Evolutionary conservation across 371 early-diverging fungal species (phyloP).

Genomic region (Actinomortierella ambigua): DNA sequence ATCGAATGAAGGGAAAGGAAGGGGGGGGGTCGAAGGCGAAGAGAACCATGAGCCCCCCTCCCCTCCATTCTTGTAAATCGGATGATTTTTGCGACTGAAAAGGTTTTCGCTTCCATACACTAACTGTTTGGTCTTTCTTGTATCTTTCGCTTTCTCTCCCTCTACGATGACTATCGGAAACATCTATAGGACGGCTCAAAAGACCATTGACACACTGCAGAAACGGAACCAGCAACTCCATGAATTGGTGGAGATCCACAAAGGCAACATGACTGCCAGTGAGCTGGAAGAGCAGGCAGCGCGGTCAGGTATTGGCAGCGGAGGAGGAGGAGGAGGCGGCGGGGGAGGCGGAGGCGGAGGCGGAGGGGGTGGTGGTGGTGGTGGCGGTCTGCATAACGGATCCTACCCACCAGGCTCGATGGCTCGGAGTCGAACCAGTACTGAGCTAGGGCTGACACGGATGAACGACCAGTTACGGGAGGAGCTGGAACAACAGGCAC

Average conservation of each 20-base stretch:
- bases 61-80: not conserved
- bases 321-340: no score
- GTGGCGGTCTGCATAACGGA: conserved; percentile 6
- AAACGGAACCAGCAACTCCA: conserved; percentile 21
- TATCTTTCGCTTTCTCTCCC: no score
- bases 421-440: conserved; percentile 1
- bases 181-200: conserved; percentile 15
- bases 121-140: not conserved
- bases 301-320: no score
- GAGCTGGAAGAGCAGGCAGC: not conserved
- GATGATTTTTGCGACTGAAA: not conserved
- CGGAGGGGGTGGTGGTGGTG: no score
- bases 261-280: conserved; percentile 1
- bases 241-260: conserved; percentile 14
- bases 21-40: no score
- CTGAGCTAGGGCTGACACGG: conserved; percentile 21
- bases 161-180: no score
- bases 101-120: not conserved
- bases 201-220: conserved; percentile 26
- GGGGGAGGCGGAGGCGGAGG: conserved; percentile 4
- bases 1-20: no score
- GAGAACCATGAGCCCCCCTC: no score
- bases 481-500: conserved; percentile 23
- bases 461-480: conserved; percentile 32
- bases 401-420: conserved; percentile 1